Base-by-base conservation (phyloP, 148 eudicot genomes). In the Rhododendron griersonianum region DNA sequence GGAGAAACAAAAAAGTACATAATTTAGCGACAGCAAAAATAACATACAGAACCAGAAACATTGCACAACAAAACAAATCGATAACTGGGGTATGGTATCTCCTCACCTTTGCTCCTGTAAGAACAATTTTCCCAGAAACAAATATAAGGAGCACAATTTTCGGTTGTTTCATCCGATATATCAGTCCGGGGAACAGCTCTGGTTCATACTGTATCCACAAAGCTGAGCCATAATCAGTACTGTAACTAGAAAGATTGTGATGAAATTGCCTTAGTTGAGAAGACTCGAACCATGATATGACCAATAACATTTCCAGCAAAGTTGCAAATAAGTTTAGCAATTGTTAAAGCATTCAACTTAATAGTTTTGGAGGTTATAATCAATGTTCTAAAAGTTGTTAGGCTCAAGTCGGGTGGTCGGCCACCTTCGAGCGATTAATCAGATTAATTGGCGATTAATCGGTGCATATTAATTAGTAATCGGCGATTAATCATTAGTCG, bases 81-180 rank as follows among this genome's bases (percentile, higher is more conserved):
- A 3, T 48, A 45, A 33, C 28, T 28, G n/a, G n/a, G 16, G 53
- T 33, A 45, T 33, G 55, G 47, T 44, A 65, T 19, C n/a, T 28
- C 80, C 78, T 84, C 86, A 96, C 98, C 98, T 96, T 96, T 0
- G 98, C 98, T 86, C 98, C 98, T 7, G 98, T 96, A 15, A 96
- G 95, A 81, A 96, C 98, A 89, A 96, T 93, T 89, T 96, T 96
- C 85, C 98, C 98, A 15, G 98, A 96, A 35, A 94, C 98, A 61
- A 96, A 96, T 81, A 96, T 96, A 55, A 96, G 96, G 69, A 96
- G 91, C 87, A 94, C 98, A 85, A 96, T 96, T 86, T 94, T 96
- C 0, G 98, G 98, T 86, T 96, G 98, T 83, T 96, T 96, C 98
- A 94, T 96, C 47, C 98, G 94, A 86, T 96, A 96, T 53, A 96